Base-by-base conservation (phyloP, 2,329 filamentous ascomycete species). In the Curvularia sp. region DNA sequence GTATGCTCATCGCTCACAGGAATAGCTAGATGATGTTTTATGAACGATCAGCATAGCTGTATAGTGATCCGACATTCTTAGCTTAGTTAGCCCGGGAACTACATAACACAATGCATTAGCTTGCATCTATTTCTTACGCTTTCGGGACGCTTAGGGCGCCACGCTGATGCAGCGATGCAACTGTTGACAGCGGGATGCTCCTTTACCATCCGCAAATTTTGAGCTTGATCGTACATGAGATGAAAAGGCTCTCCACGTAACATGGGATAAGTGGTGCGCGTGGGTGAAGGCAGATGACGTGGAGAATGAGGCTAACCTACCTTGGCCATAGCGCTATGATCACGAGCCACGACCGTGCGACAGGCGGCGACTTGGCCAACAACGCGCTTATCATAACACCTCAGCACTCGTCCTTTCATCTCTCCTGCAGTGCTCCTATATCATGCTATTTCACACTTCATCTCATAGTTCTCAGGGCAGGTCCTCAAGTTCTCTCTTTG, bases 321-420 rank as follows among this genome's bases (percentile, higher is more conserved):
- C 46, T 28, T 19, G 15, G 53, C 6, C 28, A 15, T 62, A 64
- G 61, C 53, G 25, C 19, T 6, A 2, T 19, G 21, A 32, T 63
- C 64, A 64, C 59, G 64, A 61, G 64, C 59, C 53, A 50, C 38
- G 42, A 13, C 53, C 56, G 60, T 63, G 63, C 63, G 61, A 47
- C 30, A 62, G 61, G 62, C 64, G 64, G 55, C 62, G 53, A 65
- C 59, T 58, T 55, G 64, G 53, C 61, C 61, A 59, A 60, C 61
- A 47, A 59, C 53, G 53, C 52, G 43, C 59, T 59, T 53, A 56
- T 56, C 59, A 50, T 48, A 56, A 66, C 57, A 57, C 54, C 32
- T 49, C 53, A 47, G 52, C 51, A 45, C 56, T 57, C 56, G 43
- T 49, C 52, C 51, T 54, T 46, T 43, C 50, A 41, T 32, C 51